Base-by-base conservation (phyloP, 441 rosid genomes). In the Erodium trifolium region DNA sequence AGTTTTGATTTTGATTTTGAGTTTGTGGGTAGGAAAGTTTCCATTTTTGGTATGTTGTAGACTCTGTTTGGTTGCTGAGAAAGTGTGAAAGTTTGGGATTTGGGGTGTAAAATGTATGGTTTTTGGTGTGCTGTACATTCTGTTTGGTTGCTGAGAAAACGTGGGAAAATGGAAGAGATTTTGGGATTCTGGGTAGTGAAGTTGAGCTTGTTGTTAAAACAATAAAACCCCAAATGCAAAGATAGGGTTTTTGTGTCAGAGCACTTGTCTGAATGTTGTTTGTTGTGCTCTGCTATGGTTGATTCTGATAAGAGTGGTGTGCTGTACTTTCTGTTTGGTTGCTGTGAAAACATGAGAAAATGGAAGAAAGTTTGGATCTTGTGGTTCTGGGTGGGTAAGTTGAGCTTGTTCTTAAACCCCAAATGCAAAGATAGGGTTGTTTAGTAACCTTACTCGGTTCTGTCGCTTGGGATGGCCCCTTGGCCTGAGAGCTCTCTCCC, bases 101-200 rank as follows among this genome's bases (percentile, higher is more conserved):
- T 23, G 27, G 27, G 27, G 27, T 23, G 27, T 23, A 23, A 23
- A 23, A 2, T 23, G 0, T 23, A 23, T 0, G 27, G 27, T 37
- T 41, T 41, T 41, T 41, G 10, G 47, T 41, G 47, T 4, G 47
- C 10, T 5, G 47, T 13, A 51, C 59, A 51, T 51, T 67, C 14
- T 68, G 63, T 73, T 68, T 70, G 65, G 57, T 75, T 65, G 65
- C 29, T 51, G 63, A 66, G 68, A 70, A 45, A 51, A 47, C 62
- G 71, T n/a, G 17, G 68, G 67, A 43, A 70, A 76, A 64, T 70
- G 73, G 51, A 19, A 59, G 64, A 2, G 27, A 41, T 1, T 41
- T 41, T 6, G 47, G 47, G 47, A 1, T 41, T 41, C 47, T 41
- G 47, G 47, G 47, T 5, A 23, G 27, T 23, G 0, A 23, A 23